Percentiles rank a stretch among this genome's conserved stretches.
Evolutionary conservation across 1,284 basidiomycete species (phyloP).

Genomic region (Fomitopsis palustris): DNA sequence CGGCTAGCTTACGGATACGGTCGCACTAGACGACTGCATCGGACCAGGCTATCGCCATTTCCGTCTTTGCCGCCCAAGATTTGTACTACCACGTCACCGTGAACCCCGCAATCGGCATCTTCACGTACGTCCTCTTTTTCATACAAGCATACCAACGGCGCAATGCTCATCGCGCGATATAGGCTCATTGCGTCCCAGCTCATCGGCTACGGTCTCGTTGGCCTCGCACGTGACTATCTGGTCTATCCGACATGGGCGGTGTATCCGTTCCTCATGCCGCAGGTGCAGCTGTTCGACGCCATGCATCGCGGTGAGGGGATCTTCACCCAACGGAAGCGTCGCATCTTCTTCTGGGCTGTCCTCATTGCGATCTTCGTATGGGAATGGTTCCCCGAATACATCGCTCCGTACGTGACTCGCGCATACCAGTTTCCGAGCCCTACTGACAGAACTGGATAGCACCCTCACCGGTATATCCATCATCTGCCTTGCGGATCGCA

Average conservation of each 20-base stretch:
- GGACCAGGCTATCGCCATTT: constrained; percentile 2
- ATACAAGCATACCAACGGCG: constrained; percentile 10
- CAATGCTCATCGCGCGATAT: constrained; percentile 30
- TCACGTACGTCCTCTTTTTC: neutral
- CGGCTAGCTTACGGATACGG: neutral
- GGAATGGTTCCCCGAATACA: constrained; percentile 10
- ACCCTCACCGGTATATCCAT: constrained; percentile 6
- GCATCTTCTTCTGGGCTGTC: constrained; percentile 49
- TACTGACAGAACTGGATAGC: neutral
- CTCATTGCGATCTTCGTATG: constrained; percentile 31
- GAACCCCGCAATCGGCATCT: constrained; percentile 13
- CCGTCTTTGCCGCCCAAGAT: constrained; percentile 29
- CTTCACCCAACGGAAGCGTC: constrained; percentile 47
- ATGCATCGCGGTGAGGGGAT: constrained; percentile 45
- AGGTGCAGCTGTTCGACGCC: constrained; percentile 51
- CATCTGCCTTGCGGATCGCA: constrained; percentile 6
- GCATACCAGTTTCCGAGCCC: neutral
- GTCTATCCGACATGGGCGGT: constrained; percentile 32
- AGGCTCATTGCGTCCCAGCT: constrained; percentile 27
- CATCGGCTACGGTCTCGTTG: constrained; percentile 27
- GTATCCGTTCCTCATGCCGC: constrained; percentile 32
- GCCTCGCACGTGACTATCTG: constrained; percentile 14
- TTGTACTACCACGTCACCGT: constrained; percentile 34
- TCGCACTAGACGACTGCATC: neutral
- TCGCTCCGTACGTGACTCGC: neutral